Conservation (phyloP, 176 grass and related monocot genomes). For the Oropetium thomaeum region DNA sequence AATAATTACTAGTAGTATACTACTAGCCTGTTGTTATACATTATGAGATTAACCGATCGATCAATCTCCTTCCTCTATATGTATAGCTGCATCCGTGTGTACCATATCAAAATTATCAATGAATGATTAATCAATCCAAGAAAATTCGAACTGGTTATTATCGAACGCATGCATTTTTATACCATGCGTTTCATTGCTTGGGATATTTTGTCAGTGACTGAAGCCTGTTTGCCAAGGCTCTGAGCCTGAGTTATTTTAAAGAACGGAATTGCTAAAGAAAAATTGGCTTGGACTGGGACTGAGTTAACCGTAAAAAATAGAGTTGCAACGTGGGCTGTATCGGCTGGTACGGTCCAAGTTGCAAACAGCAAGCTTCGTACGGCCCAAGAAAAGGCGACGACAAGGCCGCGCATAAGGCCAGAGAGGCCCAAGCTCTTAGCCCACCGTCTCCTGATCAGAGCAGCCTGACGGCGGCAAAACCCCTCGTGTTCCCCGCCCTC, state of each 20-base stretch:
- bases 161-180: background rate
- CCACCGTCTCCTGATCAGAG: background rate
- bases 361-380: background rate
- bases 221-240: too few species aligned
- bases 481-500: background rate
- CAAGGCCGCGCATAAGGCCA: background rate
- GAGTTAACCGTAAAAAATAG: too few species aligned
- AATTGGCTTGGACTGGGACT: too few species aligned
- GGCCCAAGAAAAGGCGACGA: background rate
- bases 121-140: background rate
- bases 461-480: background rate
- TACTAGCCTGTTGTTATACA: background rate
- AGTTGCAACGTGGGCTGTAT: background rate
- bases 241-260: too few species aligned
- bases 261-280: too few species aligned
- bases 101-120: too few species aligned
- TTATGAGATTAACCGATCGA: background rate
- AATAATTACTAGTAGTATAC: background rate
- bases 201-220: background rate
- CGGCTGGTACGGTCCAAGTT: background rate
- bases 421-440: background rate
- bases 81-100: background rate
- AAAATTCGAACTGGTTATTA: background rate
- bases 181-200: background rate
- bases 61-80: background rate